These are phyloP conservation scores for Debaryomyces sp. DNA, from an alignment of 1,139 yeast species.

Conservation along the genomic window DNA sequence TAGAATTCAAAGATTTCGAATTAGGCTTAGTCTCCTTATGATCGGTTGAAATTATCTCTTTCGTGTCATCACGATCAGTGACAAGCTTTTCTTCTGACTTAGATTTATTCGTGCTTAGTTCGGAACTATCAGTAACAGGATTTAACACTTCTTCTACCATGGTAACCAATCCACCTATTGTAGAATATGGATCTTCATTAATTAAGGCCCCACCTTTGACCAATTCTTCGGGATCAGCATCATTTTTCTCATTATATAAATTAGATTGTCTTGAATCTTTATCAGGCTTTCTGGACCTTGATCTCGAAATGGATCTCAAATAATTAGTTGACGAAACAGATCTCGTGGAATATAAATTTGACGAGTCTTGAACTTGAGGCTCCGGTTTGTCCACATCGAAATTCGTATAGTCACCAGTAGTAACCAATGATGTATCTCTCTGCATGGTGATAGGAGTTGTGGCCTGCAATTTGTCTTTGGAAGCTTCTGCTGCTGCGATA, in stretches of 20 bases:
- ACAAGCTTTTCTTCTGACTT: conserved; percentile 4
- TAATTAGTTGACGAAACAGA: conserved; percentile 49
- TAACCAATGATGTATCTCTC: conserved; percentile 47
- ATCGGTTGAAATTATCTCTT: neutral
- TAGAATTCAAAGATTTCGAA: neutral
- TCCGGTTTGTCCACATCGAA: conserved; percentile 47
- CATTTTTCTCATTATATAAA: conserved; percentile 39
- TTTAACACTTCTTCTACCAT: conserved; percentile 45
- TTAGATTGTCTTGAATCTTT: conserved; percentile 31
- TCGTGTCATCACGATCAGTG: neutral
- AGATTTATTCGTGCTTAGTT: neutral
- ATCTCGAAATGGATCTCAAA: conserved; percentile 62
- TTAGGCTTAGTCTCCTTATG: neutral
- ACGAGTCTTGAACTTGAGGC: conserved; percentile 11
- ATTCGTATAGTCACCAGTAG: conserved; percentile 54
- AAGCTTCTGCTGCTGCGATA: conserved; percentile 47
- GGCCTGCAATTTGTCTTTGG: conserved; percentile 14
- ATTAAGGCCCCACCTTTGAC: conserved; percentile 49
- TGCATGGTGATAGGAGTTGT: conserved; percentile 16
- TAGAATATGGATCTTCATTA: conserved; percentile 49
- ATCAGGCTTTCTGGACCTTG: conserved; percentile 53
- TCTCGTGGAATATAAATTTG: conserved; percentile 32
- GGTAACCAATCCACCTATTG: conserved; percentile 42
- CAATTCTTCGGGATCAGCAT: conserved; percentile 43
- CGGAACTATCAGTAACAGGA: conserved; percentile 2